Base-by-base conservation (phyloP, 2,329 filamentous ascomycete species). In the Escovopsis weberi region DNA sequence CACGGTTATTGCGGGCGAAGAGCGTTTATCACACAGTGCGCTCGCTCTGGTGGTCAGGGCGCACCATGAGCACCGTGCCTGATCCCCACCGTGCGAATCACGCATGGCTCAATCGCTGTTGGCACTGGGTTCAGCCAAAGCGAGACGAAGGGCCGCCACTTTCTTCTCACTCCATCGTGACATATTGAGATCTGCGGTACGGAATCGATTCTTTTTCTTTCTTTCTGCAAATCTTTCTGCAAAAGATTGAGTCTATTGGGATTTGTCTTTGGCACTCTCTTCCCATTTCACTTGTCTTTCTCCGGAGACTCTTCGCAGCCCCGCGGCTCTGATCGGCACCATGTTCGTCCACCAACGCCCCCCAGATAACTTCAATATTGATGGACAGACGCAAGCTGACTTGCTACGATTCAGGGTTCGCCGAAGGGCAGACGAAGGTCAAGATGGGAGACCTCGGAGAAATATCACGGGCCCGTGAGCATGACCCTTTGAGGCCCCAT, bases 401-500 rank as follows among this genome's bases (percentile, higher is more conserved):
- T 23, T 23, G 23, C 23, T 23, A 23, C 23, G 10, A 37, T 9
- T 32, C 28, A 51, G 50, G 50, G 44, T 26, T 15, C 48, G 47
- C 39, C 44, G 43, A n/a, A 47, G 43, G 9, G 48, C 51, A 40
- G 43, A 37, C 6, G 44, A 50, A 26, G 37, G 33, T 9, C 48
- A 45, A 26, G 43, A 52, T 39, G 43, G 42, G n/a, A 52, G 55
- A 26, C 52, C 50, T 26, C 57, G 61, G 38, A 32, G 28, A 11
- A 58, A 61, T 33, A 60, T 66, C 26, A 61, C 57, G 11, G 63
- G 63, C 30, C 63, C 63, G 62, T 66, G 52, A 52, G 63, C 47
- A 23, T 8, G 12, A 11, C 10, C 26, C 26, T 11, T 30, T 11
- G 7, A 23, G 4, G 4, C 6, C 44, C 6, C 10, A 9, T 7